A percentile compares a stretch with the other conserved stretches of the same genome.
Evolutionary conservation across 441 rosid species (phyloP).

Genomic region (Dalechampia spathulata): DNA sequence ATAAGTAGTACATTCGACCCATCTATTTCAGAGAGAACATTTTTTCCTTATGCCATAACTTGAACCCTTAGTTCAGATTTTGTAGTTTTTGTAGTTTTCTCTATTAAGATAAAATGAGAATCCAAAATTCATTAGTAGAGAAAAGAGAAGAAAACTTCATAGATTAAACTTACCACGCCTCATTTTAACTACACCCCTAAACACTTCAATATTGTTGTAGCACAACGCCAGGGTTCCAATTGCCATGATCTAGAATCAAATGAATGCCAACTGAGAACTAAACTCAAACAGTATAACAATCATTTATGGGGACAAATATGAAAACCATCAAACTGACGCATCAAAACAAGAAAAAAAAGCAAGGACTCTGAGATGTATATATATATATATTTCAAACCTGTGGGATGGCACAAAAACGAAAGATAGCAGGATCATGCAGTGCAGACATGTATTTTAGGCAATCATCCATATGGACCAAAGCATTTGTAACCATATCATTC

Average conservation of each 20-base stretch:
- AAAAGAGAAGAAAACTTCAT: conserved; percentile 4
- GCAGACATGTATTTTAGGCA: conserved; percentile 66
- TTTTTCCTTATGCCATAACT: background rate
- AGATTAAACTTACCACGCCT: conserved; percentile 72
- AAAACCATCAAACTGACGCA: background rate
- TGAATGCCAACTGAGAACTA: conserved; percentile 22
- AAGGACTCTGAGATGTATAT: background rate
- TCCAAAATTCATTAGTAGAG: conserved; percentile 3
- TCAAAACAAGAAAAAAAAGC: background rate
- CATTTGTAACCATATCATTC: conserved; percentile 90
- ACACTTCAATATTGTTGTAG: conserved; percentile 86
- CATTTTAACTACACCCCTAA: conserved; percentile 87
- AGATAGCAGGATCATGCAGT: conserved; percentile 55
- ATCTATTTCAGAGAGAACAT: background rate
- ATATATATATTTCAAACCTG: conserved; percentile 38
- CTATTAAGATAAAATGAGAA: background rate
- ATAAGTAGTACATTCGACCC: background rate
- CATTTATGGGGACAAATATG: background rate
- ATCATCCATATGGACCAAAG: conserved; percentile 65
- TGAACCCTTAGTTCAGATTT: background rate
- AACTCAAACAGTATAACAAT: conserved; percentile 7
- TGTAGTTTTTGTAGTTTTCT: background rate
- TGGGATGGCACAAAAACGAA: conserved; percentile 88
- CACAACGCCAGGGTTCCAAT: conserved; percentile 90
- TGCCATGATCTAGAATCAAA: conserved; percentile 70